Conservation (phyloP, 352 stramenopile species). For the Lagenidium sp. region DNA sequence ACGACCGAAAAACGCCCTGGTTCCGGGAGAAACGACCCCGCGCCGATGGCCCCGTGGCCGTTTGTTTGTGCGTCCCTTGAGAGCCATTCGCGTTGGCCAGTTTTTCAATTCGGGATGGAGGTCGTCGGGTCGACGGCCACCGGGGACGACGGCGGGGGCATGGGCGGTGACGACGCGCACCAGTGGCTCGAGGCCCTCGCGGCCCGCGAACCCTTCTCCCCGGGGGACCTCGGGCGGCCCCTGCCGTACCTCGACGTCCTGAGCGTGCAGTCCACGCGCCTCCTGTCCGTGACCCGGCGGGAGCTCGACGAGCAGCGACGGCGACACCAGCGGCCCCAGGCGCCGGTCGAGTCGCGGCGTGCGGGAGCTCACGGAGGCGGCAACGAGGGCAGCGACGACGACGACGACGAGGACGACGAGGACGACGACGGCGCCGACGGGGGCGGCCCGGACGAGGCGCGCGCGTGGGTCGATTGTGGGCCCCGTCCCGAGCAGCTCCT, state of each 20-base stretch:
- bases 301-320: conserved; percentile 19
- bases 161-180: no score
- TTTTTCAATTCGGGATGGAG: no score
- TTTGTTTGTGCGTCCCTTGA: no score
- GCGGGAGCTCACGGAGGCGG: neutral
- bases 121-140: no score
- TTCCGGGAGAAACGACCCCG: no score
- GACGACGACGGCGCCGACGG: neutral
- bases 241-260: conserved; percentile 58
- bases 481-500: conserved; percentile 27
- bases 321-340: neutral
- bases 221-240: conserved; percentile 9
- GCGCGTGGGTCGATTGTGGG: conserved; percentile 2
- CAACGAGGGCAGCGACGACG: neutral
- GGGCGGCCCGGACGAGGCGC: neutral
- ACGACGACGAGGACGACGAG: neutral
- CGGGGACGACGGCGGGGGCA: no score
- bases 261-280: conserved; percentile 43
- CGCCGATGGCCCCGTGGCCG: no score
- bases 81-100: no score
- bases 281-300: conserved; percentile 24
- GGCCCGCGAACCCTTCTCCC: conserved; percentile 8
- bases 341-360: no score
- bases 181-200: no score
- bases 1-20: no score